Base-by-base conservation (phyloP, 2,329 filamentous ascomycete genomes). In the Epichloe coenophiala region DNA sequence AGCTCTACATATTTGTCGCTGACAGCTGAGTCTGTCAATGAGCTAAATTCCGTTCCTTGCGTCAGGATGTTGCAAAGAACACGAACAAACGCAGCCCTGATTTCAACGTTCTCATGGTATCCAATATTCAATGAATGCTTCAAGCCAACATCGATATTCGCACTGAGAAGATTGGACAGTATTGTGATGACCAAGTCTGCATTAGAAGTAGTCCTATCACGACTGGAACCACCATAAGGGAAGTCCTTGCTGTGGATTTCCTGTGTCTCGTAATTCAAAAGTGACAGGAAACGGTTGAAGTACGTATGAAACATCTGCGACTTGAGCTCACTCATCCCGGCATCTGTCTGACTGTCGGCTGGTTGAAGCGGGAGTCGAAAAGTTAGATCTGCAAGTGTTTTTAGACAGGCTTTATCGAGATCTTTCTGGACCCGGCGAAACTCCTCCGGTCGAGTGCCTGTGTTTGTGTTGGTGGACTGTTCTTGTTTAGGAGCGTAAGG, bases 281-380 rank as follows among this genome's bases (percentile, higher is more conserved):
- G 67, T 0, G 80, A 83, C 19, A 86, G 68, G 58, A 86, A 85
- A 7, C 80, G 72, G 54, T 83, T 84, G 65, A 86, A 85, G 61
- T 86, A 86, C 6, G 76, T 80, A 54, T 83, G 80, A 59, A 86
- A 86, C 76, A 85, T 81, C 58, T 84, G 78, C 1, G 79, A 82
- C 60, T 85, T 85, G 48, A 82, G 71, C 62, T 84, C 82, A 56
- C 80, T 83, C 49, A 78, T 80, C 43, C 80, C 78, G 1, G 78
- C 80, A 63, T 86, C 82, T 12, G 73, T 80, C 56, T 83, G 79
- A 5, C 77, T 78, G 48, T 85, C 81, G 1, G 75, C 74, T 1
- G 81, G 80, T 56, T 85, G 82, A 13, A 86, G 67, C 15, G 82
- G 81, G 4, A 86, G 68, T 11, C 81, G 77, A 60, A 79, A 83